Evolutionary conservation across 805 yeast species (phyloP).

Genomic region (Saturnispora ahearnii): DNA sequence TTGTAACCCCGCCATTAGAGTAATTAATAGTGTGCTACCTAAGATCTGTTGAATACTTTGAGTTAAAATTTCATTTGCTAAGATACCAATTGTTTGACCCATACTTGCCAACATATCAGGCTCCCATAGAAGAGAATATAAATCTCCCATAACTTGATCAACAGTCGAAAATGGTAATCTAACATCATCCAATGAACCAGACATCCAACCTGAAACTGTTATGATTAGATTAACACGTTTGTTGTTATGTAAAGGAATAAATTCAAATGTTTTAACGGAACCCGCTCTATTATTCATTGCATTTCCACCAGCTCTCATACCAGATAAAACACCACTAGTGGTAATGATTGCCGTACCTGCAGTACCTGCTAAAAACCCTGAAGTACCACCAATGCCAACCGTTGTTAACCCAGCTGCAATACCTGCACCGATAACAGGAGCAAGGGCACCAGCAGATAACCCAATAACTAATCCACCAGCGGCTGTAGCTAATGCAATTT

Average conservation of each 20-base stretch:
- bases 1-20: constrained; percentile 88
- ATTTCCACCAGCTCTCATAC: constrained; percentile 77
- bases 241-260: constrained; percentile 85
- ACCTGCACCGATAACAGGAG: constrained; percentile 98
- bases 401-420: constrained; percentile 95
- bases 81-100: constrained; percentile 91
- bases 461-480: constrained; percentile 96
- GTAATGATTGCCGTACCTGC: constrained; percentile 96
- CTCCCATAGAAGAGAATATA: constrained; percentile 90
- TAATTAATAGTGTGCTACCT: constrained; percentile 83
- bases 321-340: constrained; percentile 81
- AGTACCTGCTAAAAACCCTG: constrained; percentile 88
- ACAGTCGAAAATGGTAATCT: constrained; percentile 92
- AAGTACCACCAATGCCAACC: constrained; percentile 88
- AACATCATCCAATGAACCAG: constrained; percentile 89
- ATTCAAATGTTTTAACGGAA: constrained; percentile 87
- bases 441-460: constrained; percentile 86
- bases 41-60: constrained; percentile 92
- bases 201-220: constrained; percentile 97
- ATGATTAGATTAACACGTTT: constrained; percentile 78
- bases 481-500: constrained; percentile 88
- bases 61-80: constrained; percentile 88
- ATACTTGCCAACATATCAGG: constrained; percentile 94
- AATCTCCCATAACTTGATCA: constrained; percentile 96
- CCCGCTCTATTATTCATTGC: constrained; percentile 88